These are phyloP conservation scores for Pestalotiopsis sp. DNA, from an alignment of 2,329 filamentous ascomycete species.

Conservation along the genomic window DNA sequence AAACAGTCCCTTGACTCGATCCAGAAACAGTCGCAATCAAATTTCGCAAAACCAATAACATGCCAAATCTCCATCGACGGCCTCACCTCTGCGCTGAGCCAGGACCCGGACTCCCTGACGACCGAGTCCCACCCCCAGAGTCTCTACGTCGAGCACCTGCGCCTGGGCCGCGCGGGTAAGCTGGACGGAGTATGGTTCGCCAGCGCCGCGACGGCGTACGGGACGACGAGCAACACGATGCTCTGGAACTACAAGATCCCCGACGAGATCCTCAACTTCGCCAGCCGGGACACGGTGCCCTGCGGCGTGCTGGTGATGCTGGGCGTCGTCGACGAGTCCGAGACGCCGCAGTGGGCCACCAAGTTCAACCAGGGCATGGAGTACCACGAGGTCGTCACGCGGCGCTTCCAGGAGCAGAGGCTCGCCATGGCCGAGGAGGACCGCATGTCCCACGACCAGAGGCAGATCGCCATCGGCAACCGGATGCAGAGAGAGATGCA, in stretches of 20 bases:
- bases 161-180: conserved; percentile 30
- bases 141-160: conserved; percentile 51
- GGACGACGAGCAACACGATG: conserved; percentile 55
- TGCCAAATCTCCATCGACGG: conserved; percentile 54
- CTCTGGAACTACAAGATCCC: conserved; percentile 65
- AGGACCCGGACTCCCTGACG: conserved; percentile 31
- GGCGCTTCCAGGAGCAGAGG: conserved; percentile 41
- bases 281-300: conserved; percentile 55
- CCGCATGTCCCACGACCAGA: conserved; percentile 43
- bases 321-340: conserved; percentile 47
- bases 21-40: conserved; percentile 30
- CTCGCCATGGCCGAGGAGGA: conserved; percentile 46
- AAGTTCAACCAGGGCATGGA: conserved; percentile 38
- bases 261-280: conserved; percentile 50
- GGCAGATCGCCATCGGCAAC: conserved; percentile 41
- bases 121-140: conserved; percentile 34
- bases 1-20: conserved; percentile 39
- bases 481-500: conserved; percentile 44
- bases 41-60: conserved; percentile 36
- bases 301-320: conserved; percentile 63
- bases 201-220: conserved; percentile 56
- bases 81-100: conserved; percentile 46
- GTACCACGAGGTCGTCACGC: conserved; percentile 36
- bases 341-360: conserved; percentile 59
- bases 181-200: conserved; percentile 59